These are phyloP conservation scores for Hypoxylon subgilvum DNA, from an alignment of 495 filamentous ascomycete species.

Conservation along the genomic window DNA sequence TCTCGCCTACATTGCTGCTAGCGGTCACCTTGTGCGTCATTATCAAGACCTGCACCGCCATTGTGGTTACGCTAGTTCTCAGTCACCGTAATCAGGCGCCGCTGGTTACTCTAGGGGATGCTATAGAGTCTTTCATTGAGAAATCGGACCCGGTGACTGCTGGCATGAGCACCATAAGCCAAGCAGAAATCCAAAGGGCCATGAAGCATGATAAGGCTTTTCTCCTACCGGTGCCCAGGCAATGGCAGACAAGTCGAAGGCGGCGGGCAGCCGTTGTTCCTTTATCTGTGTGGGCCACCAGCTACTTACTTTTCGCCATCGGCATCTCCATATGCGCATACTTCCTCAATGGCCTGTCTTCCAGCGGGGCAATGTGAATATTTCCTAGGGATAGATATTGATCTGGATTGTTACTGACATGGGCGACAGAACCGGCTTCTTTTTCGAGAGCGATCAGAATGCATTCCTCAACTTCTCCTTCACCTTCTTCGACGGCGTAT, in stretches of 20 bases:
- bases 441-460: slow-evolving; percentile 29
- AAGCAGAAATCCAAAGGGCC: slow-evolving; percentile 24
- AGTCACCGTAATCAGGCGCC: slow-evolving; percentile 37
- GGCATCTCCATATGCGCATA: slow-evolving; percentile 15
- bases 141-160: slow-evolving; percentile 47
- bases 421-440: slow-evolving; percentile 14
- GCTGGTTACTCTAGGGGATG: slow-evolving; percentile 60
- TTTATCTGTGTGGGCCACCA: slow-evolving; percentile 19
- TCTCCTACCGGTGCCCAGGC: slow-evolving; percentile 4
- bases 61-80: slow-evolving; percentile 43
- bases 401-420: not conserved
- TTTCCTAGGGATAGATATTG: not conserved
- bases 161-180: slow-evolving; percentile 40
- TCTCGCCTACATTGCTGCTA: slow-evolving; percentile 44
- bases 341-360: not conserved
- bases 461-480: slow-evolving; percentile 10
- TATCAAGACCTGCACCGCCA: slow-evolving; percentile 45
- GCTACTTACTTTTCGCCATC: slow-evolving; percentile 24
- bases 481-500: slow-evolving; percentile 23
- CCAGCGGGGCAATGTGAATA: not conserved
- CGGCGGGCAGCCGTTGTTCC: slow-evolving; percentile 13
- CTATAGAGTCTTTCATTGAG: slow-evolving; percentile 55
- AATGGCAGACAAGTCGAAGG: slow-evolving; percentile 12
- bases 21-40: slow-evolving; percentile 43
- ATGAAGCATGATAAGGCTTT: slow-evolving; percentile 3